Evolutionary conservation across 2,329 filamentous ascomycete species (phyloP).

Genomic region (Endoconidiophora polonica): DNA sequence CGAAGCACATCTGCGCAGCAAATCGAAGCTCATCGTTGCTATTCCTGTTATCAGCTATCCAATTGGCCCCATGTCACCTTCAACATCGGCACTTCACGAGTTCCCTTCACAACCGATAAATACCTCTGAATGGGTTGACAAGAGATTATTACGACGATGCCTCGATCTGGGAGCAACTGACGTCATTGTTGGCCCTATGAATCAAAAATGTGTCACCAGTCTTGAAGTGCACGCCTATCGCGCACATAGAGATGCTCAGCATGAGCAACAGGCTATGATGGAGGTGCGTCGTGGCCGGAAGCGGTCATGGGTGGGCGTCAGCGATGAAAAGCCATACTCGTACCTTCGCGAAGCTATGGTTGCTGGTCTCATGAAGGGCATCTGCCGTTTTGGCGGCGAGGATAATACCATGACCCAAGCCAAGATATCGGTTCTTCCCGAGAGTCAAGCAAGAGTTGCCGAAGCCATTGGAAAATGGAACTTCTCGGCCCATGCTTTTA

Average conservation of each 20-base stretch:
- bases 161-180: conserved; percentile 77
- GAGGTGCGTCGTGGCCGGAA: conserved; percentile 62
- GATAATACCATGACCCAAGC: conserved; percentile 47
- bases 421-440: conserved; percentile 49
- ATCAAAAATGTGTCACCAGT: conserved; percentile 54
- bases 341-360: conserved; percentile 91
- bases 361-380: conserved; percentile 73
- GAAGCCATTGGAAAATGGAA: conserved; percentile 61
- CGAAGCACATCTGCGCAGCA: conserved; percentile 37
- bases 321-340: conserved; percentile 71
- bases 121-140: conserved; percentile 25
- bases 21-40: conserved; percentile 39
- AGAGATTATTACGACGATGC: conserved; percentile 45
- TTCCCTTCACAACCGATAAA: conserved; percentile 15
- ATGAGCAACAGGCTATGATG: conserved; percentile 55
- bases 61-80: conserved; percentile 16
- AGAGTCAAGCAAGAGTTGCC: conserved; percentile 49
- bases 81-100: conserved; percentile 18
- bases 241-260: conserved; percentile 57
- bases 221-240: conserved; percentile 73
- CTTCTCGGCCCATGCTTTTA: conserved; percentile 79
- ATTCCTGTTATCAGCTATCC: conserved; percentile 35
- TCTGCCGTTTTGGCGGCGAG: conserved; percentile 53
- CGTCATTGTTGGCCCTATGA: conserved; percentile 66
- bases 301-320: conserved; percentile 79